Conservation (phyloP, 768 basidiomycete species). For the Lactifluus echinatus region DNA sequence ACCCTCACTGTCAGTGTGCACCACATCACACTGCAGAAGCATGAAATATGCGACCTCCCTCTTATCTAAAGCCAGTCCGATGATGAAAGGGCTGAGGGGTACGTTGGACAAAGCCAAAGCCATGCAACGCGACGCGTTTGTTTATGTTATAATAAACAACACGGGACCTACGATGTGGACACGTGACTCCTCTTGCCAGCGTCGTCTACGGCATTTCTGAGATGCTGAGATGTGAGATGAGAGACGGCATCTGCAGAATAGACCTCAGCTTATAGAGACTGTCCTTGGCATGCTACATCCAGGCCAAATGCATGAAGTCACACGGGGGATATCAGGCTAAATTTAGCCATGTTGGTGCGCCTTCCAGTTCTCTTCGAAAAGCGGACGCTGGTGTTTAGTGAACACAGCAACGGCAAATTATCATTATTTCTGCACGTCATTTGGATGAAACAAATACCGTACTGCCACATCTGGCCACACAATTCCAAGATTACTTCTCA, state of each 20-base stretch:
- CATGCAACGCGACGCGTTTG: neutral
- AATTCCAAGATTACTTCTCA: conserved; percentile 71
- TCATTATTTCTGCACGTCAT: conserved; percentile 74
- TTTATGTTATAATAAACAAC: too few species aligned
- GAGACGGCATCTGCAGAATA: too few species aligned
- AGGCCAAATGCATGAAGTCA: neutral
- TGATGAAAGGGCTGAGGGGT: conserved; percentile 74
- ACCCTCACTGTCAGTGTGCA: conserved; percentile 12
- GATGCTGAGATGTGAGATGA: too few species aligned
- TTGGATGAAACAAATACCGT: conserved; percentile 65
- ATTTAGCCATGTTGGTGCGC: neutral
- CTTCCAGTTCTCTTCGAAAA: too few species aligned
- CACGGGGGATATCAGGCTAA: neutral
- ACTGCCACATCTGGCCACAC: conserved; percentile 63
- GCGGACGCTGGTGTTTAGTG: too few species aligned
- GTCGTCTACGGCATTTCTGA: too few species aligned
- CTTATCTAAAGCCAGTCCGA: conserved; percentile 74
- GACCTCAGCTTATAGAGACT: too few species aligned
- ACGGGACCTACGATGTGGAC: neutral
- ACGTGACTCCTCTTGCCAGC: too few species aligned
- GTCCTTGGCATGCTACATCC: neutral
- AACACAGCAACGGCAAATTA: conserved; percentile 91
- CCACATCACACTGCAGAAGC: conserved; percentile 50
- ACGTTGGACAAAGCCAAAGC: conserved; percentile 38
- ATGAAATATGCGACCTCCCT: conserved; percentile 81